phyloP scores from a whole-genome alignment of 768 basidiomycete genomes.

The Xerocomus potaroensis region DNA sequence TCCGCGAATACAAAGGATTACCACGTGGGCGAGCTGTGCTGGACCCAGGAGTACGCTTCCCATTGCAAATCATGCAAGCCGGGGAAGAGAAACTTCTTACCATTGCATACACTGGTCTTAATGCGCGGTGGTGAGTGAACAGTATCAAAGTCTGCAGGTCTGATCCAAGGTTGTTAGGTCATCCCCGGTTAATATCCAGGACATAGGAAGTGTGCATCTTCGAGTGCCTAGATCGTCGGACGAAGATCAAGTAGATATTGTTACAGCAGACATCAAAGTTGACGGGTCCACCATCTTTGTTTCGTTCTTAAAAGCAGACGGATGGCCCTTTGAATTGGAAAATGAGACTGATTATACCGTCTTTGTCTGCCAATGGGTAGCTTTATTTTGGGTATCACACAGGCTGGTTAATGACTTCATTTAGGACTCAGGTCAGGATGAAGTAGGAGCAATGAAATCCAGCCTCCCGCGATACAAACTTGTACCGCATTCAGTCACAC shows the following conservation, averaged over 20 bases:
- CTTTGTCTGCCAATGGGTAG: constrained; percentile 71
- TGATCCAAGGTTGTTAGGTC: constrained; percentile 54
- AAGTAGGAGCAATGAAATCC: constrained; percentile 37
- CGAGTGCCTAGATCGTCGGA: constrained; percentile 48
- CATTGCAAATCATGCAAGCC: constrained; percentile 63
- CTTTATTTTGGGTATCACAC: constrained; percentile 4
- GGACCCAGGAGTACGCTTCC: constrained; percentile 60
- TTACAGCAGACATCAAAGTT: constrained; percentile 75
- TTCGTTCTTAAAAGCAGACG: constrained; percentile 56
- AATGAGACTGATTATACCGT: constrained; percentile 78
- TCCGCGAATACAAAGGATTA: constrained; percentile 80
- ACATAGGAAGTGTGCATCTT: constrained; percentile 81
- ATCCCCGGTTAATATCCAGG: constrained; percentile 84
- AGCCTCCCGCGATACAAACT: constrained; percentile 49
- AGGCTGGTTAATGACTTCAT: constrained; percentile 22
- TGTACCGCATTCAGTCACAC: constrained; percentile 44
- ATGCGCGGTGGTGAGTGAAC: constrained; percentile 66
- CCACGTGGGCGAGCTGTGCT: constrained; percentile 60
- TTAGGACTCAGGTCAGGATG: constrained; percentile 44
- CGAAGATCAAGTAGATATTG: constrained; percentile 44
- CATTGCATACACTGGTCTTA: constrained; percentile 80
- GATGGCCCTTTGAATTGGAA: constrained; percentile 89
- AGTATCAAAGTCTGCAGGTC: background rate
- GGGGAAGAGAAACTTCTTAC: constrained; percentile 75
- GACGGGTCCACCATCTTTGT: constrained; percentile 89